A percentile compares a stretch with the other conserved stretches of the same genome.
Evolutionary conservation across 2,329 filamentous ascomycete species (phyloP).

Genomic region (Sodiomyces alkalinus): DNA sequence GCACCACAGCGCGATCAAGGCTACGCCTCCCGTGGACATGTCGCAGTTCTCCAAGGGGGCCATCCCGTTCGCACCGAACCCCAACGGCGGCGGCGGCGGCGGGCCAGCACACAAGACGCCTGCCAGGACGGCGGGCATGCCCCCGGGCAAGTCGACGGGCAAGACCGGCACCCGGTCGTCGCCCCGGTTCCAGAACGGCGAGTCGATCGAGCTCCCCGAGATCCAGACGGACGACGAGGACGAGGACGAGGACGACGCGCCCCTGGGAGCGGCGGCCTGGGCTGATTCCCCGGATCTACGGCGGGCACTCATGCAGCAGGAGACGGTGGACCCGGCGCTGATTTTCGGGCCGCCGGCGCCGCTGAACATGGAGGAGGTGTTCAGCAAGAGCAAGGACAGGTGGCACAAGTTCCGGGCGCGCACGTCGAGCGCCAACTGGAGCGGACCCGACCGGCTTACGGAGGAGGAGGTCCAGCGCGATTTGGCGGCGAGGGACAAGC

Average conservation of each 20-base stretch:
- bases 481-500: slow-evolving; percentile 59
- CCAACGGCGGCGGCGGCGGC: slow-evolving; percentile 33
- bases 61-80: slow-evolving; percentile 71
- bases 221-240: slow-evolving; percentile 90
- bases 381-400: slow-evolving; percentile 73
- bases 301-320: slow-evolving; percentile 62
- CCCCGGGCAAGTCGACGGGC: slow-evolving; percentile 36
- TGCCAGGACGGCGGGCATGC: slow-evolving; percentile 33
- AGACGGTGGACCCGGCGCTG: slow-evolving; percentile 66
- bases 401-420: slow-evolving; percentile 79
- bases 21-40: slow-evolving; percentile 63
- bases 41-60: slow-evolving; percentile 77
- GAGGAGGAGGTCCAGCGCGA: slow-evolving; percentile 78
- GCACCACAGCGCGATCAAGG: slow-evolving; percentile 47
- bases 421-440: slow-evolving; percentile 93
- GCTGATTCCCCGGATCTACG: slow-evolving; percentile 75
- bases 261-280: slow-evolving; percentile 55
- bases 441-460: slow-evolving; percentile 63
- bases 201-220: slow-evolving; percentile 82
- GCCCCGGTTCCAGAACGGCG: slow-evolving; percentile 75
- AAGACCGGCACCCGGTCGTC: slow-evolving; percentile 48
- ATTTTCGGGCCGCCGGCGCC: slow-evolving; percentile 84
- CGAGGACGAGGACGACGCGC: slow-evolving; percentile 42
- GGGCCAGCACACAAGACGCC: slow-evolving; percentile 58
- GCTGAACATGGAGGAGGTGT: slow-evolving; percentile 92